Evolutionary conservation across 2,329 filamentous ascomycete species (phyloP), one percentile per base, ranked within the genome.

Genomic region (Ophiocordyceps robertsii): DNA sequence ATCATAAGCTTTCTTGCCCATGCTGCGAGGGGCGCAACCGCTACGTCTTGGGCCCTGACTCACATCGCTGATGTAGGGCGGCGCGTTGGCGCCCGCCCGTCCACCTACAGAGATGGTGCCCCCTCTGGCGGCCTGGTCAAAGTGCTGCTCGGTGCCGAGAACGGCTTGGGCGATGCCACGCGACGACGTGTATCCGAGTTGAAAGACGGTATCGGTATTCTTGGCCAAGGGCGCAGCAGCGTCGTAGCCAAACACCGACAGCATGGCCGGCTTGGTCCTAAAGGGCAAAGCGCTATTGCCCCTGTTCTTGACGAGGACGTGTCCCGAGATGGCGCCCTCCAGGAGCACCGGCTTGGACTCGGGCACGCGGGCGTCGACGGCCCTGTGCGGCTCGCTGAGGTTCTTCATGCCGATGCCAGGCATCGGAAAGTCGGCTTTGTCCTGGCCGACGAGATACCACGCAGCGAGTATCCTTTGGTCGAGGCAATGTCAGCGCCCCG

Each of bases 281-380:
- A 90, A 68, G 0, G 85, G 85, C 7, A 90, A 63, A 0, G 70
- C 65, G 8, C 68, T 67, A 38, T 71, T 68, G 24, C 6, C 24
- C 3, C 63, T 64, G 58, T 93, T 92, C 67, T 93, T 93, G 42
- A 93, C 67, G 1, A 93, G 68, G 24, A 89, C 82, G 40, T 82
- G 84, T 5, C 77, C 73, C 8, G 74, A 67, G n/a, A 75, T 65
- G 0, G 75, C 75, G 2, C 72, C 70, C 40, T 73, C 64, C 11
- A 77, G 52, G 1, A 75, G 57, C 0, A 64, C 58, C 0, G 57
- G 51, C 37, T 61, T 63, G 0, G 71, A 67, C 2, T 64, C 57
- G 0, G 68, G 58, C 43, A 70, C 62, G 4, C 69, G 64, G 1
- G 70, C 74, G 47, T 77, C 71, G 16, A 73, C 53, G 29, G 64